Conservation (phyloP, 768 basidiomycete species). For the Trametes villosa region DNA sequence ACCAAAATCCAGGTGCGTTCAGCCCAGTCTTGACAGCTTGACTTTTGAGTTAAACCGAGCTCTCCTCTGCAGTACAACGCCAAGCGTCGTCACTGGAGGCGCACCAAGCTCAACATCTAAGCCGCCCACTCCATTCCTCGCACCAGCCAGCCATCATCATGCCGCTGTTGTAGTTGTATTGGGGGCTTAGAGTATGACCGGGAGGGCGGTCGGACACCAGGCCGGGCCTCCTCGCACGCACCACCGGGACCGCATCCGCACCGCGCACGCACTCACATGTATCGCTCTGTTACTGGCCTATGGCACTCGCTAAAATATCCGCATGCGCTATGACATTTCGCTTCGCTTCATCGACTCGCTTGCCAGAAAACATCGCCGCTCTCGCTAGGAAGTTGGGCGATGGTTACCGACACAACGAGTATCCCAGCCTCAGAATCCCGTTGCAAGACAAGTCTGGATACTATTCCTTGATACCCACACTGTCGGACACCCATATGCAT, state of each 20-base stretch:
- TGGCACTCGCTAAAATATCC: slow-evolving; percentile 27
- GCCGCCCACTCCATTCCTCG: slow-evolving; percentile 11
- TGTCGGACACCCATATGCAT: too few relatives aligned
- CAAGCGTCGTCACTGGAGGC: slow-evolving; percentile 98
- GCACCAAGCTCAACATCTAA: slow-evolving; percentile 98
- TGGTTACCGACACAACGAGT: background rate
- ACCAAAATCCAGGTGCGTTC: slow-evolving; percentile 83
- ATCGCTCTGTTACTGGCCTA: slow-evolving; percentile 30
- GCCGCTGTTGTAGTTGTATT: slow-evolving; percentile 26
- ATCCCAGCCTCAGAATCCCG: too few relatives aligned
- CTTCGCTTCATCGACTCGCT: background rate
- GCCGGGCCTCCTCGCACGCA: slow-evolving; percentile 18
- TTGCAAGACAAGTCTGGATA: too few relatives aligned
- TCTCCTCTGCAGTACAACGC: slow-evolving; percentile 73
- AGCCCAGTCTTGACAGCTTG: background rate
- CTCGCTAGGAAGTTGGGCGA: background rate
- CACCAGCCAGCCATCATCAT: slow-evolving; percentile 5
- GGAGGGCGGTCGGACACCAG: slow-evolving; percentile 20
- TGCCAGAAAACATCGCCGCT: background rate
- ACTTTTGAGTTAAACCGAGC: background rate
- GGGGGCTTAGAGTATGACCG: slow-evolving; percentile 13
- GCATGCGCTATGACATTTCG: slow-evolving; percentile 26
- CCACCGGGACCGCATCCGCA: slow-evolving; percentile 20
- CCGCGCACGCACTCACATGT: slow-evolving; percentile 28
- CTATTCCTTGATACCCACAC: too few relatives aligned